Percentiles rank a stretch among this genome's conserved stretches.
Conservation (phyloP, 2,329 filamentous ascomycete species). For the Colletotrichum caudatum region DNA sequence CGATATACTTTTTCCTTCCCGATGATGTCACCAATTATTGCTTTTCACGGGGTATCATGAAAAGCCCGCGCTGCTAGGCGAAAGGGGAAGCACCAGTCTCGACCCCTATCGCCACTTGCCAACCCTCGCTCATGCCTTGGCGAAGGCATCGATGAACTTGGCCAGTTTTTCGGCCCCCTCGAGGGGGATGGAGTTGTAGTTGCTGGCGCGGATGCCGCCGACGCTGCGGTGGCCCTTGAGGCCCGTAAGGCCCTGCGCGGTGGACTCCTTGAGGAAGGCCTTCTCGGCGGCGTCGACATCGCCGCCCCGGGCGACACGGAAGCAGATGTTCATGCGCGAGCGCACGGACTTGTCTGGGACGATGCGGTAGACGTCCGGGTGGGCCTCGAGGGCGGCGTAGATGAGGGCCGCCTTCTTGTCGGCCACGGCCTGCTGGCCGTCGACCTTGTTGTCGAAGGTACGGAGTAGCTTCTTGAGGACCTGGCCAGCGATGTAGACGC, state of each 20-base stretch:
- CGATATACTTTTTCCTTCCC: conserved; percentile 13
- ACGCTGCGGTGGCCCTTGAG: conserved; percentile 91
- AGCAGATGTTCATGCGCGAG: conserved; percentile 96
- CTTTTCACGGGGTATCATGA: conserved; percentile 34
- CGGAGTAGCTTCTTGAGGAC: conserved; percentile 82
- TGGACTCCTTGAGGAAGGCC: conserved; percentile 80
- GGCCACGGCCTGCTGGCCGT: conserved; percentile 80
- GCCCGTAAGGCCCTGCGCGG: conserved; percentile 77
- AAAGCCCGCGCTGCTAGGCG: not conserved
- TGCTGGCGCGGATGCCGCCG: conserved; percentile 86
- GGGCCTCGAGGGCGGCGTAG: conserved; percentile 81
- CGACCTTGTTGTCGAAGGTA: conserved; percentile 75
- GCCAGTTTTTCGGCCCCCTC: conserved; percentile 76
- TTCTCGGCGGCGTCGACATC: conserved; percentile 80
- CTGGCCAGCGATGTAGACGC: conserved; percentile 90
- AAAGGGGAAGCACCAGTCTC: not conserved
- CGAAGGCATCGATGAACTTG: conserved; percentile 69
- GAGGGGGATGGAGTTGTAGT: conserved; percentile 86
- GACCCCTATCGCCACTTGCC: not conserved
- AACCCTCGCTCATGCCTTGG: conserved; percentile 49
- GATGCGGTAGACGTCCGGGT: conserved; percentile 79
- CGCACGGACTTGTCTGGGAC: conserved; percentile 81
- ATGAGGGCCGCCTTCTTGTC: conserved; percentile 81
- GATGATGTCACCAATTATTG: not conserved
- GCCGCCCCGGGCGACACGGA: conserved; percentile 73